phyloP scores from a whole-genome alignment of 352 stramenopile genomes.

The Pythium inflatum region DNA sequence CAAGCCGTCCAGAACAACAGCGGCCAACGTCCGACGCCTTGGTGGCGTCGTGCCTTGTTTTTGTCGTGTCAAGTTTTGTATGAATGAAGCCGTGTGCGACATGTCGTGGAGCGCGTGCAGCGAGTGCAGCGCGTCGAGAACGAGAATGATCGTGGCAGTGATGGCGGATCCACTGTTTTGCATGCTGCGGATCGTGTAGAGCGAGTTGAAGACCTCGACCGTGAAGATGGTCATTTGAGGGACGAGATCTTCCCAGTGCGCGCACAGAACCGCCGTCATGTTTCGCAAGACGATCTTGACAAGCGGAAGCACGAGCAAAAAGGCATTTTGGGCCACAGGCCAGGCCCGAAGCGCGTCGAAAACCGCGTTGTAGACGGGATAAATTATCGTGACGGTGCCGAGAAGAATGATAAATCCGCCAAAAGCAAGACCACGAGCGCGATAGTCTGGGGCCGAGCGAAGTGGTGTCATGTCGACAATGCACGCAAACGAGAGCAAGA shows the following conservation, averaged over 20 bases:
- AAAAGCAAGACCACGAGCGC: no score
- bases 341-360: no score
- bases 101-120: constrained; percentile 5
- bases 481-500: no score
- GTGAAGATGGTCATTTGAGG: constrained; percentile 28
- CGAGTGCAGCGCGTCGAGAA: constrained; percentile 1
- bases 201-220: constrained; percentile 19
- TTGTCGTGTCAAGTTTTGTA: not conserved
- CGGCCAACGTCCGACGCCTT: not conserved
- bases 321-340: constrained; percentile 27
- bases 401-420: no score
- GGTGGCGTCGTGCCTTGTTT: not conserved
- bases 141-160: not conserved
- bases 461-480: no score
- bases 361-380: no score
- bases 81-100: not conserved
- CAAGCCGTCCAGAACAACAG: not conserved
- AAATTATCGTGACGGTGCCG: no score
- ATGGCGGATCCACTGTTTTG: constrained; percentile 1
- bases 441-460: no score
- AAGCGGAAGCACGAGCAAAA: constrained; percentile 35
- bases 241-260: constrained; percentile 32
- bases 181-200: constrained; percentile 28
- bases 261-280: not conserved
- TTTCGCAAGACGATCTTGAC: constrained; percentile 45